Conservation (phyloP, 2,329 filamentous ascomycete species). For the Ophiognomonia clavigignenti-juglandacearum region DNA sequence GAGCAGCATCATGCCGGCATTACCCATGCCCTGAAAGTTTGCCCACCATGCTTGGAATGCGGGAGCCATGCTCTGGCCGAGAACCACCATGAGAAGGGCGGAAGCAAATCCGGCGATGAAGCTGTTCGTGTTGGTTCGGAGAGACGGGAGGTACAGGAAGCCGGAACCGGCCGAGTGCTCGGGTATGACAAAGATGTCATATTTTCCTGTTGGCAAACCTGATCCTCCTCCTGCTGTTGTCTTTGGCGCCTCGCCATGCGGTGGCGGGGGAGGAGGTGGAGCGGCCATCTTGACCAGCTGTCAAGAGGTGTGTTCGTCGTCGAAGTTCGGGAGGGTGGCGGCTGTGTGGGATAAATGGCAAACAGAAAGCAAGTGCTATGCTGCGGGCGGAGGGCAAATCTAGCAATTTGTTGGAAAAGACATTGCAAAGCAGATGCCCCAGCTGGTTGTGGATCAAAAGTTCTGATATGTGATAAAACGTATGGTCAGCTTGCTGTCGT, state of each 20-base stretch:
- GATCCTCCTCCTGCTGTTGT: slow-evolving; percentile 50
- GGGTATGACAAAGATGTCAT: slow-evolving; percentile 96
- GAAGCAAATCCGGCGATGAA: slow-evolving; percentile 83
- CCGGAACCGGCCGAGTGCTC: slow-evolving; percentile 84
- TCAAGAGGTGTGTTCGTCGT: too few species aligned
- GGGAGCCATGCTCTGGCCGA: slow-evolving; percentile 72
- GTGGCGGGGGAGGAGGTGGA: slow-evolving; percentile 77
- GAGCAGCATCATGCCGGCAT: slow-evolving; percentile 67
- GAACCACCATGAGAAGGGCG: slow-evolving; percentile 65
- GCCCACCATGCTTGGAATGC: slow-evolving; percentile 69
- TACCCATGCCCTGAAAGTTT: slow-evolving; percentile 65
- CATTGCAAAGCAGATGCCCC: slow-evolving; percentile 23
- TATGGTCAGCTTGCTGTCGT: slow-evolving; percentile 1
- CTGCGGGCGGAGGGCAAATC: slow-evolving; percentile 20
- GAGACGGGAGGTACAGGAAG: slow-evolving; percentile 89
- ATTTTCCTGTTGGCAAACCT: slow-evolving; percentile 80
- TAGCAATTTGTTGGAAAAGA: slow-evolving; percentile 32
- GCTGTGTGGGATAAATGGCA: background rate
- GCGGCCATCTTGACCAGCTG: slow-evolving; percentile 36
- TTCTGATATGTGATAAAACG: background rate
- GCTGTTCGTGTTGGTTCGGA: slow-evolving; percentile 81
- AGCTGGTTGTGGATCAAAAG: slow-evolving; percentile 6
- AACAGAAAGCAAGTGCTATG: slow-evolving; percentile 9
- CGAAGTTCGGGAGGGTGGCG: too few species aligned
- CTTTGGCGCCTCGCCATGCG: slow-evolving; percentile 75